Percentiles rank a stretch among this genome's conserved stretches.
These are phyloP conservation scores for Colletotrichum tamarilloi DNA, from an alignment of 2,329 filamentous ascomycete genomes.

Conservation along the genomic window DNA sequence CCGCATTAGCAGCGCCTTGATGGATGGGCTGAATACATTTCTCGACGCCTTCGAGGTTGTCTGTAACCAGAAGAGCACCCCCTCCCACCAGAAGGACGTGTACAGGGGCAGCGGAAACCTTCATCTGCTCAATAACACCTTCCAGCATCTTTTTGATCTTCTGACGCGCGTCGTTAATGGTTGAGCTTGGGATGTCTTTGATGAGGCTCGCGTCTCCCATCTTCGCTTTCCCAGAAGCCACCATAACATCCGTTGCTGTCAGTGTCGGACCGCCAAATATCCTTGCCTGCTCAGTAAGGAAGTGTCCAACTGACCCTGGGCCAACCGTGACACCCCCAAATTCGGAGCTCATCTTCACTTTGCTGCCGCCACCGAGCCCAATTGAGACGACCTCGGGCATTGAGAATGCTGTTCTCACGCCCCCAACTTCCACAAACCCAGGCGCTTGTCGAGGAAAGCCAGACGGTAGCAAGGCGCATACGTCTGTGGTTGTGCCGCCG, in stretches of 20 bases:
- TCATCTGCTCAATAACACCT: slow-evolving; percentile 65
- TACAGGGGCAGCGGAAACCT: slow-evolving; percentile 62
- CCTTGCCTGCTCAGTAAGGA: slow-evolving; percentile 57
- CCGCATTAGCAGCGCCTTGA: slow-evolving; percentile 68
- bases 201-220: slow-evolving; percentile 46
- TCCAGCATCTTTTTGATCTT: slow-evolving; percentile 61
- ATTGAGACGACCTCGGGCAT: slow-evolving; percentile 67
- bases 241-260: slow-evolving; percentile 65
- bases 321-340: slow-evolving; percentile 56
- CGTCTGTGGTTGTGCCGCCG: slow-evolving; percentile 71
- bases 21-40: slow-evolving; percentile 62
- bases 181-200: slow-evolving; percentile 37
- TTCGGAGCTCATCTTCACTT: slow-evolving; percentile 38
- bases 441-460: slow-evolving; percentile 71
- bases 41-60: slow-evolving; percentile 59
- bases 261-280: slow-evolving; percentile 64
- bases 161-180: slow-evolving; percentile 40
- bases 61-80: slow-evolving; percentile 63
- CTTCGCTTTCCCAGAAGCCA: slow-evolving; percentile 46
- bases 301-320: slow-evolving; percentile 66
- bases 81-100: slow-evolving; percentile 68
- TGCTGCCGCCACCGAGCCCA: slow-evolving; percentile 65
- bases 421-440: slow-evolving; percentile 67
- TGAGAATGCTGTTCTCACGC: slow-evolving; percentile 69
- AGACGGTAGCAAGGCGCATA: slow-evolving; percentile 66